Evolutionary conservation across 495 filamentous ascomycete species (phyloP), one percentile per base, ranked within the genome.

Genomic region (Aspergillus cavernicola): DNA sequence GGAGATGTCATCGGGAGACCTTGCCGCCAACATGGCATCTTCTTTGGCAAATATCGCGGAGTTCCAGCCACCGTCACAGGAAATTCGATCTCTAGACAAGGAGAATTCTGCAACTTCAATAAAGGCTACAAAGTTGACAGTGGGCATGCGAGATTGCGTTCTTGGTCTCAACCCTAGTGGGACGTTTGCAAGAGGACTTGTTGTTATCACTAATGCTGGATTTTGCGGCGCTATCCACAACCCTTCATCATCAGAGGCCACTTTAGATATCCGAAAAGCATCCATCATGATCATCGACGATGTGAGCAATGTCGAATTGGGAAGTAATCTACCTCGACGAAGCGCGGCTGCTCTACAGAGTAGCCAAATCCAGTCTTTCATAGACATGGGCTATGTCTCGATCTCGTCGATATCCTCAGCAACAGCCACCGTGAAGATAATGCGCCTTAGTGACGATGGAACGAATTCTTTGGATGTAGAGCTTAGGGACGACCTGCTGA

Each of bases 271-370:
- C 28, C 82, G 85, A 35, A 95, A 88, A 59, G 89, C 87, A 8
- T 88, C 86, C 0, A 62, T 97, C 12, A 82, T 96, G 64, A 70
- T 97, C 5, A 87, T 92, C 47, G 91, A 97, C 56, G 85, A 96
- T 62, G 70, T 81, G 22, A 72, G 76, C 2, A 75, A 84, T 48
- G 59, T 84, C 1, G 76, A 75, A 8, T 41, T 23, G 18, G 54
- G 63, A 1, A 74, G 76, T 15, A 78, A 77, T 12, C 66, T 72
- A 2, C 63, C 69, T 6, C 77, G 72, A 53, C 72, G 77, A 4
- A 71, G 66, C 7, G 73, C 76, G 3, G 72, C 75, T 8, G 71
- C 72, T 43, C 61, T 70, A 3, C 75, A 81, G 12, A 79, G 80
- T 32, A 75, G 66, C 36, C 88, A 93, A 52, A 75, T 88, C 16